These are phyloP conservation scores for Ascomycota sp. DNA, from an alignment of 2,329 filamentous ascomycete species.

Conservation along the genomic window DNA sequence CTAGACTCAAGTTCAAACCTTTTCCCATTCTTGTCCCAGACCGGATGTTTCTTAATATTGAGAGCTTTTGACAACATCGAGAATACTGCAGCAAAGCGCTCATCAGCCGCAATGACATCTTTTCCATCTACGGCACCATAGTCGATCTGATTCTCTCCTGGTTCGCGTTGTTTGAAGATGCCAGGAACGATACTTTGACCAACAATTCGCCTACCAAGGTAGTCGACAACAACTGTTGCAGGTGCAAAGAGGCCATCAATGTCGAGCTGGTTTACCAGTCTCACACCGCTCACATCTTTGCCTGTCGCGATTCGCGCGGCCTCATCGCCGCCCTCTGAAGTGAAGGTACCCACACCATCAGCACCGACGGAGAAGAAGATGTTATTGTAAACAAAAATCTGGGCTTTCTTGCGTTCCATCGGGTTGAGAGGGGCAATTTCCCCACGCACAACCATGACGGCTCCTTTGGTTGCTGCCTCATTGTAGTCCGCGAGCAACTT, in stretches of 20 bases:
- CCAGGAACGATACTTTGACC: conserved; percentile 96
- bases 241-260: conserved; percentile 88
- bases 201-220: conserved; percentile 89
- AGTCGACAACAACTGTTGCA: conserved; percentile 90
- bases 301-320: conserved; percentile 88
- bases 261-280: conserved; percentile 89
- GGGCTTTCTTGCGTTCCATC: conserved; percentile 76
- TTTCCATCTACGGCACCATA: conserved; percentile 97
- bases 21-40: conserved; percentile 93
- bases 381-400: conserved; percentile 99
- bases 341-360: conserved; percentile 92
- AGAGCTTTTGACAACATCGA: conserved; percentile 79
- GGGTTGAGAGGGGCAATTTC: conserved; percentile 90
- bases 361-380: conserved; percentile 98
- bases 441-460: conserved; percentile 76
- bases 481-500: conserved; percentile 98
- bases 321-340: conserved; percentile 88
- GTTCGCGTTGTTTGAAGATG: conserved; percentile 96
- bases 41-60: conserved; percentile 81
- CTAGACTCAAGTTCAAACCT: conserved; percentile 84
- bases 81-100: conserved; percentile 67
- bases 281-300: conserved; percentile 89
- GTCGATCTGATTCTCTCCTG: conserved; percentile 95
- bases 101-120: conserved; percentile 79
- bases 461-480: conserved; percentile 80